phyloP scores from a whole-genome alignment of 108 stramenopile genomes.

The Conticribra guillardii region DNA sequence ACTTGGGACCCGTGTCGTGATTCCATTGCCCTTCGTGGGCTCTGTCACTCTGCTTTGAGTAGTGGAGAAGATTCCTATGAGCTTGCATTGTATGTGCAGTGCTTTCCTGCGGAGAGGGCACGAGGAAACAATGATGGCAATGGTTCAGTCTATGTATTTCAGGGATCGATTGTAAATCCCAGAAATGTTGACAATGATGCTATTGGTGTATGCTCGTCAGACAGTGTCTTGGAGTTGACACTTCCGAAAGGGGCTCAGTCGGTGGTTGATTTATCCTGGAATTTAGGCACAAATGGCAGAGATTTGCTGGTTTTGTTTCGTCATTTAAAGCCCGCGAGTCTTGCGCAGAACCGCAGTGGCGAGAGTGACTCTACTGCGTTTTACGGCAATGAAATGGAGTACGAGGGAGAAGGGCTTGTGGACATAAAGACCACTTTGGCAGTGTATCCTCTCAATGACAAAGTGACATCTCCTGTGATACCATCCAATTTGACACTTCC shows the following conservation, averaged over 20 bases:
- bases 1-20: slow-evolving; percentile 8
- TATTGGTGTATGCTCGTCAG: slow-evolving; percentile 3
- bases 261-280: slow-evolving; percentile 42
- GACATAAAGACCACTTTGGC: slow-evolving; percentile 1
- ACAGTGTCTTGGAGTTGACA: slow-evolving; percentile 13
- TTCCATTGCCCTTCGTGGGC: slow-evolving; percentile 12
- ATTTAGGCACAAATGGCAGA: not conserved
- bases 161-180: slow-evolving; percentile 5
- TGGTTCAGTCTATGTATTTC: slow-evolving; percentile 12
- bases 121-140: not conserved
- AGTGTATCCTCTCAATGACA: slow-evolving; percentile 18
- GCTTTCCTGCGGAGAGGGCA: slow-evolving; percentile 1
- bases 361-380: not conserved
- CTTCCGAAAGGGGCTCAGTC: slow-evolving; percentile 11
- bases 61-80: no score
- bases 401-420: not conserved
- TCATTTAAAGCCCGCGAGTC: not conserved
- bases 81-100: slow-evolving; percentile 25
- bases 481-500: slow-evolving; percentile 28
- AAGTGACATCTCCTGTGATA: slow-evolving; percentile 2
- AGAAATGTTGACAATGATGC: not conserved
- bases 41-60: not conserved
- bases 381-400: not conserved
- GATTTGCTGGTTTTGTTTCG: slow-evolving; percentile 34
- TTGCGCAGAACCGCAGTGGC: not conserved